These are phyloP conservation scores for Plasmodium coatneyi DNA, from an alignment of 169 alveolate genomes.

Conservation along the genomic window DNA sequence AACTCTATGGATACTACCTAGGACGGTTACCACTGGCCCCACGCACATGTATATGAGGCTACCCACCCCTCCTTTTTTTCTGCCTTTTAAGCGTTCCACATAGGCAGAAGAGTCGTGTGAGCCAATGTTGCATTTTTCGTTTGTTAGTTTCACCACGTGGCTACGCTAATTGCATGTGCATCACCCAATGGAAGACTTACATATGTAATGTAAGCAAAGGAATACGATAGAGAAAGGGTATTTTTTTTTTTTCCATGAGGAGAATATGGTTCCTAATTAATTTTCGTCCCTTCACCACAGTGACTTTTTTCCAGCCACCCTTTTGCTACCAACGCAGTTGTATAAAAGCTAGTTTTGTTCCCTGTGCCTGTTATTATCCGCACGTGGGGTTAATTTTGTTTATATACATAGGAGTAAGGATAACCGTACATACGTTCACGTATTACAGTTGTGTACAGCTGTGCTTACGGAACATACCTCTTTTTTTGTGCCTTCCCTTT, in stretches of 20 bases:
- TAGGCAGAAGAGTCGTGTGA: background rate
- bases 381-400: background rate
- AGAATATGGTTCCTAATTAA: slow-evolving; percentile 1
- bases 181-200: background rate
- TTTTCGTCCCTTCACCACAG: background rate
- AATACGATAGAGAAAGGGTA: background rate
- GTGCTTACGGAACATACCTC: background rate
- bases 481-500: background rate
- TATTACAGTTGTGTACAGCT: background rate
- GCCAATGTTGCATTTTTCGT: background rate
- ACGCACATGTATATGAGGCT: background rate
- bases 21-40: background rate
- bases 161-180: background rate
- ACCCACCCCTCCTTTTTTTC: background rate
- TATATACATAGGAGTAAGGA: background rate
- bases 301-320: background rate
- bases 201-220: background rate
- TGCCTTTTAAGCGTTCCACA: background rate
- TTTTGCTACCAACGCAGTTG: background rate
- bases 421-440: background rate
- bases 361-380: background rate
- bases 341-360: background rate
- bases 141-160: background rate
- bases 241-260: background rate
- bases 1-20: background rate